Base-by-base conservation (phyloP, 2,329 filamentous ascomycete genomes). In the Sporothrix brasiliensis region DNA sequence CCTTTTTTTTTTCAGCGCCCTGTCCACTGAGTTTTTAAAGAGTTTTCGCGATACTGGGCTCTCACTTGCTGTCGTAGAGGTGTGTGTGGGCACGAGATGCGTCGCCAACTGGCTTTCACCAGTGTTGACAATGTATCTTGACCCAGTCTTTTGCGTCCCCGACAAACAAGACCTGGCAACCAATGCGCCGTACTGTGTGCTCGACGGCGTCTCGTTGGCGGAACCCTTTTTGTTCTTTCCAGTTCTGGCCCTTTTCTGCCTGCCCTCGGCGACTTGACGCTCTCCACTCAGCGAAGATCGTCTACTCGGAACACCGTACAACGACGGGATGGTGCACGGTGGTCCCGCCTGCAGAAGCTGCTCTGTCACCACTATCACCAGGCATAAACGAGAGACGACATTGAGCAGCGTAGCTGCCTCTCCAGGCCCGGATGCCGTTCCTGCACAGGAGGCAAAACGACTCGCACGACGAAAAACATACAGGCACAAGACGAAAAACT, bases 141-240 rank as follows among this genome's bases (percentile, higher is more conserved):
- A 47, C 58, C 58, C 58, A 61, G 58, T 61, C n/a, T 61, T 61
- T 0, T 27, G 39, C 24, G n/a, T 3, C n/a, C 19, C n/a, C 19
- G 16, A 3, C n/a, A 30, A 61, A 19, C 56, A 13, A 11, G 21
- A 41, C 5, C 56, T 13, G 34, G 58, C 7, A 11, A 16, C 21
- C 19, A 44, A 63, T 63, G 58, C 39, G 58, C 58, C 58, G 58
- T 47, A 63, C 58, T 63, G 58, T 63, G 58, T 63, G 58, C 21
- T 21, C 39, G n/a, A 47, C 58, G 58, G 6, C 39, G 4, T 63
- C 58, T 47, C 39, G 58, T 63, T 63, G 58, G 58, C 41, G 27
- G 7, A 27, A 27, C n/a, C 39, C 14, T 9, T 24, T 16, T 24
- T 39, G 14, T 7, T 39, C 6, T 14, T 7, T 34, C 27, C 34